Conservation (phyloP, 129 eudicot genomes). For the Saposhnikovia divaricata region DNA sequence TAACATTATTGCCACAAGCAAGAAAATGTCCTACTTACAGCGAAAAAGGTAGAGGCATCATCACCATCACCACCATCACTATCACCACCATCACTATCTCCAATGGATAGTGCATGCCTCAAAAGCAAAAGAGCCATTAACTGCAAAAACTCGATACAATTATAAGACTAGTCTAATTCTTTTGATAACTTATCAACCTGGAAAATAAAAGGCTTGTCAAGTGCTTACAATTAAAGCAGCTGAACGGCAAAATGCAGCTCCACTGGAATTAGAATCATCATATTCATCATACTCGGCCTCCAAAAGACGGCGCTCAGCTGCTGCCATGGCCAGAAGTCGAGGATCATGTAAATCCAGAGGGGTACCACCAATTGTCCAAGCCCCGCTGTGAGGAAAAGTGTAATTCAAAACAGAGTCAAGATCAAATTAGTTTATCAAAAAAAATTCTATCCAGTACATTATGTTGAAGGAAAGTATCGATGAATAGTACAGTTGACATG, state of each 20-base stretch:
- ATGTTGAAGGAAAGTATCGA: background rate
- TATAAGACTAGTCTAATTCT: background rate
- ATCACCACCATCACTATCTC: slow-evolving; percentile 43
- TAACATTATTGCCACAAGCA: background rate
- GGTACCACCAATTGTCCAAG: slow-evolving; percentile 66
- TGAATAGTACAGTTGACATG: background rate
- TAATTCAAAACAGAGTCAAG: background rate
- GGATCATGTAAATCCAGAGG: slow-evolving; percentile 73
- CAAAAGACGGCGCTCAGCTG: slow-evolving; percentile 59
- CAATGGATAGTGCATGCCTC: slow-evolving; percentile 65
- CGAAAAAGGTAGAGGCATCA: slow-evolving; percentile 53
- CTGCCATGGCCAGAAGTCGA: slow-evolving; percentile 73
- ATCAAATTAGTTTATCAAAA: background rate
- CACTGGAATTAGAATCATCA: slow-evolving; percentile 59
- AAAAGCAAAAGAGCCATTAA: slow-evolving; percentile 72
- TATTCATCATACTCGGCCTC: slow-evolving; percentile 75
- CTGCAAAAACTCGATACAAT: slow-evolving; percentile 19
- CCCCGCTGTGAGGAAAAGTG: slow-evolving; percentile 34
- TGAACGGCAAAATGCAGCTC: slow-evolving; percentile 75
- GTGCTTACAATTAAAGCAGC: slow-evolving; percentile 67
- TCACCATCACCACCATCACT: slow-evolving; percentile 29
- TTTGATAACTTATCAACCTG: background rate
- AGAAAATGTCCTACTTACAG: slow-evolving; percentile 41
- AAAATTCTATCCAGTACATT: background rate
- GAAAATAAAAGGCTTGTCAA: background rate